phyloP scores from a whole-genome alignment of 768 basidiomycete genomes.

The Ephemerocybe angulata region DNA sequence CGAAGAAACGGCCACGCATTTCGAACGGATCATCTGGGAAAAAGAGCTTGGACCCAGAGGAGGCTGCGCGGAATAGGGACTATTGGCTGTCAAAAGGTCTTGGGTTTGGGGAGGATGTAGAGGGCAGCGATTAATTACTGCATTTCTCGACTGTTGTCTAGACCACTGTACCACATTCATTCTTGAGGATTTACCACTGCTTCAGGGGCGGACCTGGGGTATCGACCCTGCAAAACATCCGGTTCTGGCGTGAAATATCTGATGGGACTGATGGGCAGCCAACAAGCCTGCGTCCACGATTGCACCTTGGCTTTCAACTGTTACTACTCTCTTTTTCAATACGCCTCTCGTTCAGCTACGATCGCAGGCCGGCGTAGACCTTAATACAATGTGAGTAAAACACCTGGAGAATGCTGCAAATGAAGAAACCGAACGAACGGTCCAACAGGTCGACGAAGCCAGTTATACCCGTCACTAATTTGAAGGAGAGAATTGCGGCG shows the following conservation, averaged over 20 bases:
- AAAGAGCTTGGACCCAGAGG: conserved; percentile 8
- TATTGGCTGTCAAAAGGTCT: conserved; percentile 60
- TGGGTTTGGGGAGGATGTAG: conserved; percentile 26
- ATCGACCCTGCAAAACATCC: neutral
- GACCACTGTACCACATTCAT: too few species aligned
- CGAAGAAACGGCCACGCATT: conserved; percentile 10
- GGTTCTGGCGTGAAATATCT: neutral
- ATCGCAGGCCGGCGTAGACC: conserved; percentile 2
- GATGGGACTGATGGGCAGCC: conserved; percentile 1
- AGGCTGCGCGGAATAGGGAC: conserved; percentile 36
- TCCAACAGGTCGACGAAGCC: conserved; percentile 3
- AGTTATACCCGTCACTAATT: conserved; percentile 33
- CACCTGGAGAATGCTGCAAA: too few species aligned
- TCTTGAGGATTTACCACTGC: too few species aligned
- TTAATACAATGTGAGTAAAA: neutral
- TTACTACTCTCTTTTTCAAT: neutral
- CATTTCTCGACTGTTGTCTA: neutral
- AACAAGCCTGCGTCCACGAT: neutral
- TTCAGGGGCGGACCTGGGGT: too few species aligned
- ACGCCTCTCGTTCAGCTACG: conserved; percentile 2
- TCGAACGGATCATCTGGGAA: conserved; percentile 3
- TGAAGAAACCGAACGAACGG: neutral
- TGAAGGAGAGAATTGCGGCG: conserved; percentile 82
- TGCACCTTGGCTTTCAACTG: neutral
- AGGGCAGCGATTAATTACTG: conserved; percentile 12